phyloP scores from a whole-genome alignment of 495 filamentous ascomycete genomes.

The Penicillium canariense region DNA sequence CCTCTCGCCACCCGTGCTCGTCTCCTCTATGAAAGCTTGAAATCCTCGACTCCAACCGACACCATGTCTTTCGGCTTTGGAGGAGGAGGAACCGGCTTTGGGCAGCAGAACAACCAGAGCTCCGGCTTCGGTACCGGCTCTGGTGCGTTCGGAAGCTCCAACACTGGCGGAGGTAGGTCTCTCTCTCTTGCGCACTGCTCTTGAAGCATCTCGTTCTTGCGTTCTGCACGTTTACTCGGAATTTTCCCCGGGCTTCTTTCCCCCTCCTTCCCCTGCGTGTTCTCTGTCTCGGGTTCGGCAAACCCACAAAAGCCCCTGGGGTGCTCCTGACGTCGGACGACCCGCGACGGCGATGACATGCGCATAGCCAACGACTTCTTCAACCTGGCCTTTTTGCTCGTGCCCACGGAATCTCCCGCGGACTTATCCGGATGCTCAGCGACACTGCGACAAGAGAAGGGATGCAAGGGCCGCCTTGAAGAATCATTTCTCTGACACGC shows the following conservation, averaged over 20 bases:
- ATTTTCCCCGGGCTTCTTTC: constrained; percentile 14
- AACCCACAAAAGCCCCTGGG: constrained; percentile 19
- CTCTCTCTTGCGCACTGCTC: constrained; percentile 5
- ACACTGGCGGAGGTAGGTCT: constrained; percentile 48
- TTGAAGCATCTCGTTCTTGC: constrained; percentile 5
- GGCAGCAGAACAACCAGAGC: constrained; percentile 46
- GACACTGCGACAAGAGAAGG: constrained; percentile 43
- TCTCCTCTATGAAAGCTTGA: constrained; percentile 38
- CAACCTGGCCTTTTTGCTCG: constrained; percentile 13
- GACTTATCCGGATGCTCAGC: constrained; percentile 31
- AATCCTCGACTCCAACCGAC: constrained; percentile 29
- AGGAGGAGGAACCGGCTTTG: constrained; percentile 60
- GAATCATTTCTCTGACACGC: constrained; percentile 43
- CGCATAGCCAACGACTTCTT: constrained; percentile 16
- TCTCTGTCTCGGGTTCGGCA: constrained; percentile 4
- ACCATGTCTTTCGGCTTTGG: constrained; percentile 50
- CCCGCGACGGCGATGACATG: constrained; percentile 34
- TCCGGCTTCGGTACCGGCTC: constrained; percentile 48
- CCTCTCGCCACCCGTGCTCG: constrained; percentile 11
- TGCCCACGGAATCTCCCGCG: constrained; percentile 23
- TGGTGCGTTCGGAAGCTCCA: constrained; percentile 39
- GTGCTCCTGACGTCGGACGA: constrained; percentile 36
- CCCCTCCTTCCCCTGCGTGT: constrained; percentile 18
- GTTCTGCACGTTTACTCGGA: not conserved
- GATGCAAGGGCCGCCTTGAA: constrained; percentile 31